Percentiles rank a stretch among this genome's conserved stretches.
Conservation (phyloP, 768 basidiomycete genomes). For the Ramaria sp. region DNA sequence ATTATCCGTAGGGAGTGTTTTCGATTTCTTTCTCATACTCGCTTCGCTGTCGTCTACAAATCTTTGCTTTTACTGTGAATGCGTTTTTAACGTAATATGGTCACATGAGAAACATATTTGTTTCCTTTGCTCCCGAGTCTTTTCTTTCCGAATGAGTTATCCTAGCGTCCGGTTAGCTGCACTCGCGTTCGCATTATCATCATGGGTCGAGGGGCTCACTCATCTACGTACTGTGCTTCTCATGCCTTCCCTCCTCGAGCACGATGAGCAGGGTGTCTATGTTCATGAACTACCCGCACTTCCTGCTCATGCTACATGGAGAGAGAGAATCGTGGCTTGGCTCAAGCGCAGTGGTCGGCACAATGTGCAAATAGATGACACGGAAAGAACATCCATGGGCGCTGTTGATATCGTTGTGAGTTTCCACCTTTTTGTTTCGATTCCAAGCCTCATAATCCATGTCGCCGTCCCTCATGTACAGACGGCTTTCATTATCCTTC, state of each 20-base stretch:
- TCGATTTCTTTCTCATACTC: too few relatives aligned
- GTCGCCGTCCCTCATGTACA: not conserved
- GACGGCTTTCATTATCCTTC: slow-evolving; percentile 12
- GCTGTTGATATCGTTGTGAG: slow-evolving; percentile 10
- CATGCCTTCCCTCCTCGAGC: slow-evolving; percentile 4
- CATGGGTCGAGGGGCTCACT: slow-evolving; percentile 16
- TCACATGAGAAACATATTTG: too few relatives aligned
- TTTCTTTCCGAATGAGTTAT: too few relatives aligned
- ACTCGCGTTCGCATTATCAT: slow-evolving; percentile 13
- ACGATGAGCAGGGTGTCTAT: not conserved
- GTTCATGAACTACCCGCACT: not conserved
- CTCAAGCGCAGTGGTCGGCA: slow-evolving; percentile 4
- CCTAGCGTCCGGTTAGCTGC: slow-evolving; percentile 2
- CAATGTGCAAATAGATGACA: slow-evolving; percentile 12
- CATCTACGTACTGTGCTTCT: slow-evolving; percentile 11
- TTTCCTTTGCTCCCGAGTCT: too few relatives aligned
- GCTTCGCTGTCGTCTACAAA: too few relatives aligned
- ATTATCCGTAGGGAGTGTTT: too few relatives aligned
- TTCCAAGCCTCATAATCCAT: not conserved
- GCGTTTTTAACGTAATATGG: too few relatives aligned
- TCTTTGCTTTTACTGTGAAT: too few relatives aligned
- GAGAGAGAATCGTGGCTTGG: slow-evolving; percentile 3
- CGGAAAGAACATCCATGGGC: slow-evolving; percentile 9
- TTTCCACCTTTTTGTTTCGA: not conserved
- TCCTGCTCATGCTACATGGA: slow-evolving; percentile 1